Conservation (phyloP, 116 monocot species). For the Phalaenopsis hybrid region DNA sequence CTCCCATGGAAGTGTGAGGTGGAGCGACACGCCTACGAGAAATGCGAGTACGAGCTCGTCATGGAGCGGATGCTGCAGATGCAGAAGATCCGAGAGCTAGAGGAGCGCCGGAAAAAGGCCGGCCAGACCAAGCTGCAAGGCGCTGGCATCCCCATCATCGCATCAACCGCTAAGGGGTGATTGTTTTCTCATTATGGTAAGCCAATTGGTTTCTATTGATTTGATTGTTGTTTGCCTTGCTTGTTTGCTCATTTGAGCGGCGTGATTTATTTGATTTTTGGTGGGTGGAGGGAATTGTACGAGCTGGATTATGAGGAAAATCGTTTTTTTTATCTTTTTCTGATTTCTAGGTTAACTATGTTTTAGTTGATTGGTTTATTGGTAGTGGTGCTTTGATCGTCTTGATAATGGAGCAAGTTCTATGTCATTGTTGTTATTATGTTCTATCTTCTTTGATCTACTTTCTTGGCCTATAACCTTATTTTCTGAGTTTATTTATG, state of each 20-base stretch:
- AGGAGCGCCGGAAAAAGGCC: constrained; percentile 47
- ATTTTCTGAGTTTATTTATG: neutral
- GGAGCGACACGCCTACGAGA: constrained; percentile 93
- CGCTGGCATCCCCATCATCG: constrained; percentile 48
- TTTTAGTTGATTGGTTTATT: neutral
- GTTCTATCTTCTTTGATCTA: neutral
- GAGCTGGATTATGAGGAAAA: neutral
- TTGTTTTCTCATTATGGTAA: neutral
- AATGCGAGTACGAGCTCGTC: constrained; percentile 99
- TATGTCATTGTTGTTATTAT: neutral
- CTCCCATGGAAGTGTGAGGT: constrained; percentile 97
- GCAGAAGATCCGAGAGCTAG: constrained; percentile 81
- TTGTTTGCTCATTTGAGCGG: neutral
- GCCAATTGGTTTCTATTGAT: neutral
- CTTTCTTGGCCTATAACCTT: neutral
- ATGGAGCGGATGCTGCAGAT: constrained; percentile 99
- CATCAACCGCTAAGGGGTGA: constrained; percentile 64
- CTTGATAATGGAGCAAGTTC: neutral
- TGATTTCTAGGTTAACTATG: neutral
- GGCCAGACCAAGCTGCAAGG: constrained; percentile 26
- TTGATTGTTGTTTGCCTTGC: neutral
- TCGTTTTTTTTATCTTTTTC: neutral
- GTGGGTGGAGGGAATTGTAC: neutral
- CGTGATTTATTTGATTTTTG: neutral
- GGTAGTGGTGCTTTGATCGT: neutral